Evolutionary conservation across 257 asterid genomes (phyloP), one percentile per base, ranked within the genome.

Genomic region (Solanum ossicruentum): DNA sequence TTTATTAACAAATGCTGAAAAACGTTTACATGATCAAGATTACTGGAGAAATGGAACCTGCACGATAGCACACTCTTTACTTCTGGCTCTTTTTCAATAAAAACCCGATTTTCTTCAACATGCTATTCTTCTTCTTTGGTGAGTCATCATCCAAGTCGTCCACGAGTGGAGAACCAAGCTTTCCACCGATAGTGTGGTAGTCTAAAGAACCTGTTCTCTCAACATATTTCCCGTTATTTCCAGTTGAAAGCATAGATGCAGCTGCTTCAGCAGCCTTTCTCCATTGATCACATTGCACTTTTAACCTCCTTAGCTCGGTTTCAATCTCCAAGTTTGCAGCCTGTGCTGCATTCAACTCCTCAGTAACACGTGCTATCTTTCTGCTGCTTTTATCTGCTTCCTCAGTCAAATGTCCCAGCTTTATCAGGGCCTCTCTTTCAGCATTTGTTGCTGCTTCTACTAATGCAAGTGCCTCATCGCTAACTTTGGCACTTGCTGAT

Each of bases 251-350:
- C 90, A 97, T 97, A 21, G 97, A 87, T 4, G 97, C 92, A 58
- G 99, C 98, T 1, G 97, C 97, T 89, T 95, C 98, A 1, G 99
- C 98, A 12, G 99, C 98, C 86, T 97, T 97, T 86, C 98, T 93
- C 98, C 98, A 97, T 83, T 97, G 99, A 86, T 95, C 99, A 0
- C 97, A 90, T 81, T 95, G 99, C 85, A 95, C 98, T 83, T 93
- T 97, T 87, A 97, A 81, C 85, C 91, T 92, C 89, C 95, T 92
- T 65, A 97, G 60, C 80, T 97, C 98, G 10, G 92, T 92, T 87
- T 97, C 99, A 92, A 95, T 87, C 79, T 95, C 97, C 0, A 89
- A 84, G 89, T 87, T 91, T 36, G 95, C 91, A 20, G 92, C 91
- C 86, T 92, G 99, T 26, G 97, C 94, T 58, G 98, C 95, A 83